These are phyloP conservation scores for Eucalyptus erythrocorys DNA, from an alignment of 345 rosid species.

Conservation along the genomic window DNA sequence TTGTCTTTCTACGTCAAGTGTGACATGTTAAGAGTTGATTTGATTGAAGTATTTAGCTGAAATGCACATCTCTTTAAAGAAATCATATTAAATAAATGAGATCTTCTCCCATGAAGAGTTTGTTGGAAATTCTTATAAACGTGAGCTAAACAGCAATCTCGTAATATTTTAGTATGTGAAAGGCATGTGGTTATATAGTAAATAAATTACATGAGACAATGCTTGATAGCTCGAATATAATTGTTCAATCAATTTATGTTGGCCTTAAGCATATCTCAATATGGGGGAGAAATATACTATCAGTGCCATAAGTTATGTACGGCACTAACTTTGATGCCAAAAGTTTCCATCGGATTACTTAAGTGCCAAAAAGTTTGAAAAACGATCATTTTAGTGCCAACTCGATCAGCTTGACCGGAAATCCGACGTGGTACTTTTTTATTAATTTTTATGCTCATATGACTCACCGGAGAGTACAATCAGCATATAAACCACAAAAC, in stretches of 20 bases:
- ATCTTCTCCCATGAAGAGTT: neutral
- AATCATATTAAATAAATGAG: neutral
- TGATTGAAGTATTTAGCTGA: accelerated
- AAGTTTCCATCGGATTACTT: too few relatives aligned
- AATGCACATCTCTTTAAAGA: neutral
- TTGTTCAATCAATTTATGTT: neutral
- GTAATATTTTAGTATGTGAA: neutral
- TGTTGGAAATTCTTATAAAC: neutral
- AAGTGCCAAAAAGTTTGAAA: too few relatives aligned
- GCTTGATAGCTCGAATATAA: neutral
- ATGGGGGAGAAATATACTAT: too few relatives aligned
- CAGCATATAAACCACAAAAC: too few relatives aligned
- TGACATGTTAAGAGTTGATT: neutral
- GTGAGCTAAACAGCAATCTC: neutral
- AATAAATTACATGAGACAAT: neutral
- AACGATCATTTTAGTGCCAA: too few relatives aligned
- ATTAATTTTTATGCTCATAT: too few relatives aligned
- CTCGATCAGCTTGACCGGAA: too few relatives aligned
- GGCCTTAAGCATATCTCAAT: neutral
- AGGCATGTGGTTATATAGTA: neutral
- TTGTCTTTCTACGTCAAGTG: neutral
- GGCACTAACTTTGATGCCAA: too few relatives aligned
- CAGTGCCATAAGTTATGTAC: too few relatives aligned
- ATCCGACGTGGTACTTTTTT: too few relatives aligned
- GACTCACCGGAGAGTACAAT: too few relatives aligned